Evolutionary conservation across 805 yeast genomes (phyloP).

Genomic region (Hermanozyma aechmeae): DNA sequence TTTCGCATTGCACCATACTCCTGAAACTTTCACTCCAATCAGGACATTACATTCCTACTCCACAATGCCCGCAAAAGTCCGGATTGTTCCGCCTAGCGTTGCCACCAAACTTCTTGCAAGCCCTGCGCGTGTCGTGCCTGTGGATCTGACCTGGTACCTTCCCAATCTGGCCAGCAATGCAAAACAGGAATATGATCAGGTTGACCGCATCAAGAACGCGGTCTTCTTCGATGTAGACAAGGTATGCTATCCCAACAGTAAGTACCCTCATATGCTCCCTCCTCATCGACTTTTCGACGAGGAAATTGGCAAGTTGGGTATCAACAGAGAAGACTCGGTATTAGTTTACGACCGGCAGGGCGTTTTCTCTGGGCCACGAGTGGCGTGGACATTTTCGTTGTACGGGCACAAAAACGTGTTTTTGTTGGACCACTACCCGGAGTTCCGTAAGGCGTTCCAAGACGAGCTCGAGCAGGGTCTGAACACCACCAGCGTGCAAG

Average conservation of each 20-base stretch:
- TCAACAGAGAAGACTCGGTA: conserved; percentile 44
- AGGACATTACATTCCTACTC: too few species aligned
- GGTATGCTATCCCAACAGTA: conserved; percentile 32
- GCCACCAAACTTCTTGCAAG: too few species aligned
- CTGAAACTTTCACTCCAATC: too few species aligned
- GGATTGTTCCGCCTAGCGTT: too few species aligned
- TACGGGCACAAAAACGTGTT: conserved; percentile 69
- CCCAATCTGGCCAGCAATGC: conserved; percentile 64
- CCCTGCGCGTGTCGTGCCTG: conserved; percentile 43
- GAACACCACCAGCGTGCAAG: too few species aligned
- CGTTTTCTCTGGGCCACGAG: conserved; percentile 82
- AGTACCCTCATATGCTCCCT: conserved; percentile 92
- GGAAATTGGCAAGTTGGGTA: conserved; percentile 47
- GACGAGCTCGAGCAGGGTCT: conserved; percentile 9
- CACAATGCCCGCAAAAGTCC: too few species aligned
- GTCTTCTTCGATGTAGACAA: conserved; percentile 11
- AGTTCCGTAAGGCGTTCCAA: conserved; percentile 38
- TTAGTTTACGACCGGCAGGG: conserved; percentile 83
- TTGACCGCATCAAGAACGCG: conserved; percentile 38
- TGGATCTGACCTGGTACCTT: conserved; percentile 91
- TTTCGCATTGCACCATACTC: too few species aligned
- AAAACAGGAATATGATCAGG: conserved; percentile 40
- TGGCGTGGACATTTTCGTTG: conserved; percentile 79
- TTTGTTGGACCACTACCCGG: conserved; percentile 60
- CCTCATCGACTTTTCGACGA: conserved; percentile 42